Conservation (phyloP, 1,284 basidiomycete genomes). For the Violaceomyces palustris region DNA sequence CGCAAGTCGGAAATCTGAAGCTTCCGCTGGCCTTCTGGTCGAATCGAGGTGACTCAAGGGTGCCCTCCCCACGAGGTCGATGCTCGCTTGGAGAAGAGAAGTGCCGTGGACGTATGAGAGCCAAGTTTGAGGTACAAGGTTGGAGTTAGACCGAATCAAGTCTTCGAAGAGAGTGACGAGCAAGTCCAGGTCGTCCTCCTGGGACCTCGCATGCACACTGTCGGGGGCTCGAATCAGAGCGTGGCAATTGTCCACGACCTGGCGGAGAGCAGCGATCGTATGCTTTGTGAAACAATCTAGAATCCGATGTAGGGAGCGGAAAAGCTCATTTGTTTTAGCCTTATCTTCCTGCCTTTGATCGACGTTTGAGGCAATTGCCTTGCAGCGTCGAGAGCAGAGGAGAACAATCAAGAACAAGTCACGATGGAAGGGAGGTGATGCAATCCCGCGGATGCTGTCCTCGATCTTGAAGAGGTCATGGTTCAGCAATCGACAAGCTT, state of each 20-base stretch:
- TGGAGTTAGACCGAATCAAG: conserved; percentile 61
- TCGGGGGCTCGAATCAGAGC: too few relatives aligned
- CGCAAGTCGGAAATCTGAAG: too few relatives aligned
- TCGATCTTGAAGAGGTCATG: conserved; percentile 71
- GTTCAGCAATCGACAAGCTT: conserved; percentile 65
- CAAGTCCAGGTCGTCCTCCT: conserved; percentile 74
- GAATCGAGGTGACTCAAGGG: conserved; percentile 19
- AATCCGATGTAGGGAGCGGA: conserved; percentile 67
- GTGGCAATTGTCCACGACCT: conserved; percentile 59
- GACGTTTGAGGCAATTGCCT: conserved; percentile 7
- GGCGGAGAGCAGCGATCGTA: conserved; percentile 60
- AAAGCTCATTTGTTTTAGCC: conserved; percentile 20
- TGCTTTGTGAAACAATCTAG: conserved; percentile 71
- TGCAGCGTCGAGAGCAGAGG: conserved; percentile 14
- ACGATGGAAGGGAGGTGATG: conserved; percentile 69
- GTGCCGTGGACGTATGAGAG: conserved; percentile 73
- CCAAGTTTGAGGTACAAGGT: conserved; percentile 71
- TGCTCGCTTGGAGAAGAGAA: conserved; percentile 69
- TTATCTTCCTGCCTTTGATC: conserved; percentile 8
- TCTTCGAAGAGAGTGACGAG: conserved; percentile 76
- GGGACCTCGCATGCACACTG: conserved; percentile 48
- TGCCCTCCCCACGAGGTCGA: conserved; percentile 69
- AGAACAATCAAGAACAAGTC: conserved; percentile 32
- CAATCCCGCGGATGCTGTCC: conserved; percentile 66
- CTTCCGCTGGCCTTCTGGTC: too few relatives aligned